Percentiles rank a stretch among this genome's conserved stretches.
phyloP scores from a whole-genome alignment of 768 basidiomycete species.

The Coprinellus aureogranulatus region DNA sequence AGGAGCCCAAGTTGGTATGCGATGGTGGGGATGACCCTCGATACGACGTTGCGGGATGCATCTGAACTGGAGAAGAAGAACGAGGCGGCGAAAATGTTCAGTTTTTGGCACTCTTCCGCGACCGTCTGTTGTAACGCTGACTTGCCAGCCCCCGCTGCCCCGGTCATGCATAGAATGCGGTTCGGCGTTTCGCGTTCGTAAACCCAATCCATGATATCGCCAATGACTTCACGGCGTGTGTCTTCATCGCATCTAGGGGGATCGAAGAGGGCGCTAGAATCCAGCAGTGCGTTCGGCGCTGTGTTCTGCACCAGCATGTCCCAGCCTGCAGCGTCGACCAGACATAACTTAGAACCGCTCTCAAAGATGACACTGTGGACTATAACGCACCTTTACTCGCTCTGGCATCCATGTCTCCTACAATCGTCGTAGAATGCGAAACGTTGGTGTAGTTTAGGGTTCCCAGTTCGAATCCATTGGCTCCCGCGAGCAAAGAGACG shows the following conservation, averaged over 20 bases:
- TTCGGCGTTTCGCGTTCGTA: background rate
- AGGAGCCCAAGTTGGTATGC: constrained; percentile 7
- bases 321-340: background rate
- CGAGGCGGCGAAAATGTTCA: background rate
- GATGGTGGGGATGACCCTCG: constrained; percentile 9
- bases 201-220: background rate
- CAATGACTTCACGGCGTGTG: constrained; percentile 1
- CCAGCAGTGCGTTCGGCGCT: background rate
- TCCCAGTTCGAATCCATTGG: no score
- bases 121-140: constrained; percentile 8
- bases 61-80: constrained; percentile 10
- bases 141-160: background rate
- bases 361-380: no score
- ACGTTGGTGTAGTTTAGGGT: no score
- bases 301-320: background rate
- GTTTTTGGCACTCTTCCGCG: constrained; percentile 1
- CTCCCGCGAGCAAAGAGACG: no score
- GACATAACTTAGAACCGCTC: no score
- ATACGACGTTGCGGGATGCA: background rate
- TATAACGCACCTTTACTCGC: no score
- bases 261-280: constrained; percentile 4
- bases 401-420: no score
- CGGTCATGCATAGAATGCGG: background rate
- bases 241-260: constrained; percentile 7
- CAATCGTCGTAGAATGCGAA: no score